phyloP scores from a whole-genome alignment of 352 stramenopile genomes.

The Phytophthora kernoviae region DNA sequence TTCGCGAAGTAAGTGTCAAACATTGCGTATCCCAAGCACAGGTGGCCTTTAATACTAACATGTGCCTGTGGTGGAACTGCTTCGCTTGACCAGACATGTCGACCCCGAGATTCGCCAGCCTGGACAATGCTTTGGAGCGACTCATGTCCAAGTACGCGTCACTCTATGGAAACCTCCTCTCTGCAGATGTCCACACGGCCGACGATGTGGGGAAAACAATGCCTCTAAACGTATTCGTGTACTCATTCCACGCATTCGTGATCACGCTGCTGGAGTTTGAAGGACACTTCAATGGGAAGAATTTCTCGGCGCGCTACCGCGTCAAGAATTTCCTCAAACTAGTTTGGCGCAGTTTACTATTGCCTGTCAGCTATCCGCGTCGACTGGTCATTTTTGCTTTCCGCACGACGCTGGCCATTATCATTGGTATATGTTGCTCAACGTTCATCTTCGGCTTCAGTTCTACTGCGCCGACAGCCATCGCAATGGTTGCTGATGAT shows the following conservation, averaged over 20 bases:
- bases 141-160: slow-evolving; percentile 66
- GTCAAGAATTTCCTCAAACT: slow-evolving; percentile 65
- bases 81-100: slow-evolving; percentile 33
- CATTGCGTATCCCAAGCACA: background rate
- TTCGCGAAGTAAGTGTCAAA: slow-evolving; percentile 24
- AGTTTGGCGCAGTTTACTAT: slow-evolving; percentile 36
- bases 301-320: slow-evolving; percentile 58
- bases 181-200: slow-evolving; percentile 42
- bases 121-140: slow-evolving; percentile 56
- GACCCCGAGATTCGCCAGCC: slow-evolving; percentile 47
- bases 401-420: slow-evolving; percentile 63
- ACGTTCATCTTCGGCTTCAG: slow-evolving; percentile 81
- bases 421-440: slow-evolving; percentile 63
- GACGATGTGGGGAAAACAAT: slow-evolving; percentile 70
- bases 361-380: slow-evolving; percentile 49
- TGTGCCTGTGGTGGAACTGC: background rate
- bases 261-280: slow-evolving; percentile 72
- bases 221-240: slow-evolving; percentile 81
- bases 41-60: background rate
- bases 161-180: slow-evolving; percentile 55
- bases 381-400: slow-evolving; percentile 59
- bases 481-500: slow-evolving; percentile 72
- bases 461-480: slow-evolving; percentile 63
- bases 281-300: slow-evolving; percentile 72
- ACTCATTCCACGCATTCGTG: slow-evolving; percentile 76